A percentile compares a stretch with the other conserved stretches of the same genome.
These are phyloP conservation scores for Mycena polygramma DNA, from an alignment of 768 basidiomycete genomes.

Conservation along the genomic window DNA sequence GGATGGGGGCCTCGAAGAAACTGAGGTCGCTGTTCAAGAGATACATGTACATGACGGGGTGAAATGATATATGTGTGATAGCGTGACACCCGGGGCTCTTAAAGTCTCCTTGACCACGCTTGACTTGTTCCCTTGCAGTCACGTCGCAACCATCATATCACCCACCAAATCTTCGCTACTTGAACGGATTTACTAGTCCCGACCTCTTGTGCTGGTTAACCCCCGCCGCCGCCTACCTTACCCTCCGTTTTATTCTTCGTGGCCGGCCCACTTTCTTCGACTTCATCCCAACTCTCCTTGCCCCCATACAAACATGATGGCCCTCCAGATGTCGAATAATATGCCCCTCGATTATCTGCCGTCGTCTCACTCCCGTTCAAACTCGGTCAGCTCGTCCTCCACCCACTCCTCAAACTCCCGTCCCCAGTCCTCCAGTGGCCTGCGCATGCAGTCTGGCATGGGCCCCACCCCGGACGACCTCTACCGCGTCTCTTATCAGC, in stretches of 20 bases:
- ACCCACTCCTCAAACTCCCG: slow-evolving; percentile 80
- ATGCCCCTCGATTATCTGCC: slow-evolving; percentile 82
- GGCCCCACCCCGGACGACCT: slow-evolving; percentile 74
- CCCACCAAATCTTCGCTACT: background rate
- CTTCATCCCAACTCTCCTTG: slow-evolving; percentile 12
- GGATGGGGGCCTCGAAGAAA: slow-evolving; percentile 65
- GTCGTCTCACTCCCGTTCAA: slow-evolving; percentile 79
- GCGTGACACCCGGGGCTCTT: too few relatives aligned
- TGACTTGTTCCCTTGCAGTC: too few relatives aligned
- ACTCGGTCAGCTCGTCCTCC: slow-evolving; percentile 82
- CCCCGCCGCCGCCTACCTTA: slow-evolving; percentile 30
- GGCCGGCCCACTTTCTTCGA: slow-evolving; percentile 34
- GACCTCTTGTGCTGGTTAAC: slow-evolving; percentile 24
- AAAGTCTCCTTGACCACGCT: background rate
- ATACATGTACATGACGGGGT: slow-evolving; percentile 75
- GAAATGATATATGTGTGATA: background rate
- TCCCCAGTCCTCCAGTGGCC: slow-evolving; percentile 83
- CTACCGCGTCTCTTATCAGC: slow-evolving; percentile 75
- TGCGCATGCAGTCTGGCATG: slow-evolving; percentile 63
- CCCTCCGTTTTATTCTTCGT: slow-evolving; percentile 32
- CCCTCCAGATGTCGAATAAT: slow-evolving; percentile 76
- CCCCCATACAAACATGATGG: slow-evolving; percentile 65
- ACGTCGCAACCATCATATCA: background rate
- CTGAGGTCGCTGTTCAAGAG: slow-evolving; percentile 74
- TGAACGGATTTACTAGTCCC: background rate